These are phyloP conservation scores for Sclerotinia glacialis DNA, from an alignment of 2,329 filamentous ascomycete species.

Conservation along the genomic window DNA sequence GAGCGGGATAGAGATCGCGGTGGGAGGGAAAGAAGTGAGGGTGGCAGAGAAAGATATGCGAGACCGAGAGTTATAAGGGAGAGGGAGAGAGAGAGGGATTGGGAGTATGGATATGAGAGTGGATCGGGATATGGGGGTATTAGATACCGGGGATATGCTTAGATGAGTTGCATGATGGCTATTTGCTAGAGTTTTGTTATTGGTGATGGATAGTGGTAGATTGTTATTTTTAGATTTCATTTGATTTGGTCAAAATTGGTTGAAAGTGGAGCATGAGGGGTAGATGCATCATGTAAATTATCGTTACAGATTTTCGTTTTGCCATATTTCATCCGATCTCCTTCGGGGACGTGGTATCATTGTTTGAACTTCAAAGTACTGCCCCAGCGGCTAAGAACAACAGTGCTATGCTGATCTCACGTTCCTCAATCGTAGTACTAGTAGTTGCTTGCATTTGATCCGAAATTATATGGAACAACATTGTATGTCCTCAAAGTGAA, in stretches of 20 bases:
- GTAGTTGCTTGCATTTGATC: not conserved
- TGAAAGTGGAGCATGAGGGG: not conserved
- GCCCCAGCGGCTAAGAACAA: rapidly evolving
- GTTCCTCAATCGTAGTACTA: not conserved
- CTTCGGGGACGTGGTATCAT: not conserved
- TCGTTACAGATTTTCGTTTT: not conserved
- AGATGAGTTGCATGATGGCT: not conserved
- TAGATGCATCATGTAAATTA: not conserved
- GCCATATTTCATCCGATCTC: not conserved
- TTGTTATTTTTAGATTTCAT: not conserved
- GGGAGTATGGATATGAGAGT: conserved; percentile 15
- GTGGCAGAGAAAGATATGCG: not conserved
- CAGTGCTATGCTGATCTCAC: not conserved
- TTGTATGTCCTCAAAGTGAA: not conserved
- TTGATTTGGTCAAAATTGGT: not conserved
- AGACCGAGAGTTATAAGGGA: not conserved
- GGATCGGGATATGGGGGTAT: not conserved
- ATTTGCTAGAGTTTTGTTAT: not conserved
- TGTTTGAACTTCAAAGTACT: not conserved
- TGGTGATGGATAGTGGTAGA: not conserved
- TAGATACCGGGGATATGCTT: not conserved
- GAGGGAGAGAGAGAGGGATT: not conserved
- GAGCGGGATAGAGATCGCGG: not conserved
- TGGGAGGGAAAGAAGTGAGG: not conserved
- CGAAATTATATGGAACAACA: not conserved